Base-by-base conservation (phyloP, 306 rosid species). In the Sicyos baderoa region DNA sequence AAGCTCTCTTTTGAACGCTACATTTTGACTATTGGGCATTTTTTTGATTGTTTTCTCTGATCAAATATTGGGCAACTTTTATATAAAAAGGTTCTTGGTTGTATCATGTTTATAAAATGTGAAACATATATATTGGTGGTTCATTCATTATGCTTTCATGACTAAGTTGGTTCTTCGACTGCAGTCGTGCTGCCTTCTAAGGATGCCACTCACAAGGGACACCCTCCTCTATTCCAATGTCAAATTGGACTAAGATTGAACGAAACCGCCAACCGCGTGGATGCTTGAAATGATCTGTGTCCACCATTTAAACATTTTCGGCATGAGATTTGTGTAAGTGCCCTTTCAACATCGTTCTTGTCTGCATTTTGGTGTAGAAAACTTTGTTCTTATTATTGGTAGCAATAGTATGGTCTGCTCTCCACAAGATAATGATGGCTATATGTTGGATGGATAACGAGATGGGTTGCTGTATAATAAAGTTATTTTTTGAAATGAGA, bases 181-280 rank as follows among this genome's bases (percentile, higher is more conserved):
- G 69, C 90, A 91, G 96, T 79, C 80, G 32, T 35, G 80, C 80
- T 89, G 84, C 81, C 91, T 91, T 73, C 7, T 85, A 71, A 75
- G 84, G 56, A 88, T 91, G 97, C 88, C 94, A 15, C 74, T 88
- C 70, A 87, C 96, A 27, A 88, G 79, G 84, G 97, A 91, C 86
- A 91, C 97, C 2, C 89, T 91, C 67, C 85, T 91, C 16, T 91
- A 88, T 79, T 87, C 97, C 42, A 91, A 85, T 42, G 95, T 91
- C 80, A 91, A 91, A 83, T 86, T 91, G 71, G 97, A 91, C 72
- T 91, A 80, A 77, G 79, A 25, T 70, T 73, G 57, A 54, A 51
- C 40, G 19, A 57, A 64, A 59, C 60, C 71, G 18, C 60, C 37
- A 48, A 19, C 71, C 23, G 0, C 70, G 3, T 67, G 10, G 72